A percentile compares a stretch with the other conserved stretches of the same genome.
phyloP scores from a whole-genome alignment of 148 eudicot species.

The Cornus florida region DNA sequence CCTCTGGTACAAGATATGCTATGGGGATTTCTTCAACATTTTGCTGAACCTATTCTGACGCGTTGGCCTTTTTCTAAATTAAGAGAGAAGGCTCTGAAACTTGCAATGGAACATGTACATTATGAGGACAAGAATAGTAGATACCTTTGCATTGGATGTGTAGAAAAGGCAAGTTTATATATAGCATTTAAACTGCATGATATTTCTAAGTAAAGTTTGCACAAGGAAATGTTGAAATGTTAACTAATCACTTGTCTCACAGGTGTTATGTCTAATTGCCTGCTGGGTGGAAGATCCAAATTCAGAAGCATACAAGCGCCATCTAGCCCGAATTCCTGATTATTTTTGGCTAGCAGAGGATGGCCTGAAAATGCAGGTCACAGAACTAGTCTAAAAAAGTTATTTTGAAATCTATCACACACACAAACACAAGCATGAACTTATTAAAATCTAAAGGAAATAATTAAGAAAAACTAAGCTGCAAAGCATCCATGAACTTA shows the following conservation, averaged over 20 bases:
- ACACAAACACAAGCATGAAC: too few species aligned
- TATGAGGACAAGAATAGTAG: slow-evolving; percentile 51
- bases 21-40: slow-evolving; percentile 46
- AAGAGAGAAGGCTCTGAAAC: slow-evolving; percentile 39
- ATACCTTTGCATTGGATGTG: slow-evolving; percentile 51
- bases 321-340: slow-evolving; percentile 65
- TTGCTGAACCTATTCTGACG: slow-evolving; percentile 40
- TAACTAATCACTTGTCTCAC: neutral
- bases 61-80: slow-evolving; percentile 44
- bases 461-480: too few species aligned
- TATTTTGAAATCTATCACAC: too few species aligned
- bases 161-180: slow-evolving; percentile 39
- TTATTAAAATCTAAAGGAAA: neutral
- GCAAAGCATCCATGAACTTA: too few species aligned
- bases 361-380: slow-evolving; percentile 72
- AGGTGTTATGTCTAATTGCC: slow-evolving; percentile 57
- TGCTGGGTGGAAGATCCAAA: slow-evolving; percentile 80
- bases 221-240: neutral
- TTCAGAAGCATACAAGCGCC: slow-evolving; percentile 55
- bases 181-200: too few species aligned
- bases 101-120: slow-evolving; percentile 50
- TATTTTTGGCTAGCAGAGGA: slow-evolving; percentile 70
- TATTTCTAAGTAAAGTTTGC: neutral
- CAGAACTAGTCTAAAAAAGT: neutral
- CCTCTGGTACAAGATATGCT: slow-evolving; percentile 45